A percentile compares a stretch with the other conserved stretches of the same genome.
These are phyloP conservation scores for Fraxinus excelsior DNA, from an alignment of 257 asterid genomes.

Conservation along the genomic window DNA sequence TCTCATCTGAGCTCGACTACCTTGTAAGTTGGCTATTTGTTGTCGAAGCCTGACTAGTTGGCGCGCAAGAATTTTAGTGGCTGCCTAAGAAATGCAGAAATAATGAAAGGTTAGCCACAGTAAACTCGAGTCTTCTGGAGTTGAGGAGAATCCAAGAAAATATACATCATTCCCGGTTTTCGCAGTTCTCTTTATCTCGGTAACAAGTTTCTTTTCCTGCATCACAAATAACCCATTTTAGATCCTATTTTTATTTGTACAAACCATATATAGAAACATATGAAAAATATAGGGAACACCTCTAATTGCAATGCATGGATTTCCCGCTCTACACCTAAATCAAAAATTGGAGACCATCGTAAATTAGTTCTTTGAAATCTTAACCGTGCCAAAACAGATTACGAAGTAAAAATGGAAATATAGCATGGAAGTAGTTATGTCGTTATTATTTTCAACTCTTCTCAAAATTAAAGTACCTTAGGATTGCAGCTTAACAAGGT, in stretches of 20 bases:
- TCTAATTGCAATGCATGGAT: conserved; percentile 67
- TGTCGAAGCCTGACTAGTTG: conserved; percentile 87
- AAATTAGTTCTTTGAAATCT: background rate
- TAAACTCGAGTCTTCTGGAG: background rate
- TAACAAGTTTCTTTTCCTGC: conserved; percentile 93
- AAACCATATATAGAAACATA: background rate
- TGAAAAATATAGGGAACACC: conserved; percentile 41
- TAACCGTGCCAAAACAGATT: background rate
- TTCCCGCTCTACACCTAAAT: conserved; percentile 79
- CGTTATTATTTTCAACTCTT: too few species aligned
- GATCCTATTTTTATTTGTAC: conserved; percentile 7
- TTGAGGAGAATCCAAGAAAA: background rate
- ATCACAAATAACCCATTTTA: conserved; percentile 22
- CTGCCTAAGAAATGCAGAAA: conserved; percentile 52
- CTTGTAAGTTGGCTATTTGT: conserved; percentile 87
- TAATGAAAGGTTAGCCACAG: conserved; percentile 2
- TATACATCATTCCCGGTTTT: conserved; percentile 76
- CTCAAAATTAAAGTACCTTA: too few species aligned
- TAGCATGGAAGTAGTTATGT: background rate
- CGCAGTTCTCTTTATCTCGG: conserved; percentile 92
- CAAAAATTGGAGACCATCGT: conserved; percentile 20
- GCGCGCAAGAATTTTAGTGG: conserved; percentile 88
- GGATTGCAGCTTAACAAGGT: too few species aligned
- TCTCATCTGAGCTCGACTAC: conserved; percentile 96
- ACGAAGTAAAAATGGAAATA: background rate